phyloP scores from a whole-genome alignment of 2,329 filamentous ascomycete species.

The Phialophora expanda region DNA sequence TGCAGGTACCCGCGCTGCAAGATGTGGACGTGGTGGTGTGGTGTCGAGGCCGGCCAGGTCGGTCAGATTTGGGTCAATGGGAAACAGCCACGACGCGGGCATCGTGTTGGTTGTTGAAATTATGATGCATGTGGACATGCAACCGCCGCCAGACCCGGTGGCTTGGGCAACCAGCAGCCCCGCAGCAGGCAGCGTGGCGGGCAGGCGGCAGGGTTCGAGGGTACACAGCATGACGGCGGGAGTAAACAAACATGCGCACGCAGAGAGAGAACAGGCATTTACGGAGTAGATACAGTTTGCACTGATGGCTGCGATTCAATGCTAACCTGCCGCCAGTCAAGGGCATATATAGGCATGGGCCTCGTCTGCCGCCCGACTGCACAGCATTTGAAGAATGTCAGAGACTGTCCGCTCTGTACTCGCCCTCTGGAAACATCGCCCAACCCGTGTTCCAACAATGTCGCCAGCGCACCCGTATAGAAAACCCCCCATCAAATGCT shows the following conservation, averaged over 20 bases:
- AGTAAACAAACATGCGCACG: conserved; percentile 2
- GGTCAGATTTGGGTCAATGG: conserved; percentile 17
- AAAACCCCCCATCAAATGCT: neutral
- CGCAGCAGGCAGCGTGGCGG: neutral
- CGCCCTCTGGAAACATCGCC: neutral
- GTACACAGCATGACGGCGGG: neutral
- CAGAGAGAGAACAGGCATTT: neutral
- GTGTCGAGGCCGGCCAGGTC: neutral
- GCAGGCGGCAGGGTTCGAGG: neutral
- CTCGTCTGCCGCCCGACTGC: neutral
- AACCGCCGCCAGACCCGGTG: conserved; percentile 7
- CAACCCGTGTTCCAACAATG: neutral
- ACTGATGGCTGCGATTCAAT: neutral
- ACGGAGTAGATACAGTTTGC: neutral
- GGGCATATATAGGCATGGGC: neutral
- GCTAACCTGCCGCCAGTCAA: neutral
- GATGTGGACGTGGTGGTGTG: conserved; percentile 21
- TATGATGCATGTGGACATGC: conserved; percentile 12
- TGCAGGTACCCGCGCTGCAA: conserved; percentile 1
- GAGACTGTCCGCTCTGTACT: neutral
- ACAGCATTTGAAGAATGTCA: neutral
- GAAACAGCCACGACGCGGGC: conserved; percentile 24
- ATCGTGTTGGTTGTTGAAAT: conserved; percentile 13
- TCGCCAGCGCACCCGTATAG: neutral
- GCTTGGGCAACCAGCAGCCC: conserved; percentile 17